Percentiles rank a stretch among this genome's conserved stretches.
phyloP scores from a whole-genome alignment of 2,329 filamentous ascomycete genomes.

The Diaporthe longicolla region DNA sequence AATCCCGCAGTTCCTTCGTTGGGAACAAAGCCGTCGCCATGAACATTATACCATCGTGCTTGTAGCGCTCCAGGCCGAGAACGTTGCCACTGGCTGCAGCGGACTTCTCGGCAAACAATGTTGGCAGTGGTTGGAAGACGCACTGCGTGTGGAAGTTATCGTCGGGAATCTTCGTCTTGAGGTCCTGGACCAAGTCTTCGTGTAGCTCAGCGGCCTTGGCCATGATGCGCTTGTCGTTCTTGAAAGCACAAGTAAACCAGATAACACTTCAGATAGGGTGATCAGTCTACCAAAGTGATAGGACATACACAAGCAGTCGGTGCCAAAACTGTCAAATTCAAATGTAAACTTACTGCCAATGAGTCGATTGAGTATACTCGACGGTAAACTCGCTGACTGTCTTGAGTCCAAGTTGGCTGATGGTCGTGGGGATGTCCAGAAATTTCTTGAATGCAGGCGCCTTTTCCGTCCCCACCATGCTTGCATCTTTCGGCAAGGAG shows the following conservation, averaged over 20 bases:
- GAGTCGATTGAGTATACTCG: slow-evolving; percentile 17
- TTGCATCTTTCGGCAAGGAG: background rate
- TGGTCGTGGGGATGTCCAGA: background rate
- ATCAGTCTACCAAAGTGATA: background rate
- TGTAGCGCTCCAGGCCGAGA: slow-evolving; percentile 45
- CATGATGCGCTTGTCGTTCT: slow-evolving; percentile 55
- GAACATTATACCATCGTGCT: slow-evolving; percentile 44
- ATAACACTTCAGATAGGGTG: slow-evolving; percentile 46
- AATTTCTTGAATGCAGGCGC: slow-evolving; percentile 13
- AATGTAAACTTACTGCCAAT: background rate
- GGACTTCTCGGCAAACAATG: slow-evolving; percentile 26
- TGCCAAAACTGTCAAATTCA: no score
- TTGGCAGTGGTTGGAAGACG: slow-evolving; percentile 47
- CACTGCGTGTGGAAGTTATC: slow-evolving; percentile 47
- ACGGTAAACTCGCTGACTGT: slow-evolving; percentile 23
- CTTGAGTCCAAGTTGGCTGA: slow-evolving; percentile 3
- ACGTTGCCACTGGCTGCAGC: slow-evolving; percentile 45
- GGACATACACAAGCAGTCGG: no score
- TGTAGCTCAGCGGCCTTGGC: slow-evolving; percentile 52
- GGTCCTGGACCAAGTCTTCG: slow-evolving; percentile 46
- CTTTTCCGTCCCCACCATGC: slow-evolving; percentile 11
- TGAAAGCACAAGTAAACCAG: slow-evolving; percentile 55
- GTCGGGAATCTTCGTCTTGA: slow-evolving; percentile 42
- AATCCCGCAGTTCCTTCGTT: slow-evolving; percentile 44
- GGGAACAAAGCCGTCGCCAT: slow-evolving; percentile 43